Evolutionary conservation across 176 grass and related monocot species (phyloP).

Genomic region (Rhynchospora pubera): DNA sequence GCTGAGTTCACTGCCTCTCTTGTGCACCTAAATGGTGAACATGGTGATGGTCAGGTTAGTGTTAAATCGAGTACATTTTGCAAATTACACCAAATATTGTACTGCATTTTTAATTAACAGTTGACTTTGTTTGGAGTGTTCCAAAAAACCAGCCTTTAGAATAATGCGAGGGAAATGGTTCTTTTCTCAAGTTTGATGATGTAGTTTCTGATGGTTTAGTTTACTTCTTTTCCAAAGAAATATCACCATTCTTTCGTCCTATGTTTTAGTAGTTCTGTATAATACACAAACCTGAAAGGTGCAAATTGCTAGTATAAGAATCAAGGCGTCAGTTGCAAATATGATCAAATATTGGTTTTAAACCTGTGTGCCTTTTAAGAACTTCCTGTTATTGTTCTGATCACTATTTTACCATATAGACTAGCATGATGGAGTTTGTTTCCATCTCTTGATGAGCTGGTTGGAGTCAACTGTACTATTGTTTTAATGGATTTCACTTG

Average conservation of each 20-base stretch:
- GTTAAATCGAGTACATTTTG: background rate
- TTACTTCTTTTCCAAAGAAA: background rate
- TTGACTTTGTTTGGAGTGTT: constrained; percentile 9
- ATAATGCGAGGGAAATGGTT: background rate
- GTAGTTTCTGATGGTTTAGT: background rate
- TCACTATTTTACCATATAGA: background rate
- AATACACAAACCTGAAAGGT: background rate
- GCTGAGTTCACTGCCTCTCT: constrained; percentile 97
- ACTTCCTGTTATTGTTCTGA: background rate
- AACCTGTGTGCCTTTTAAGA: background rate
- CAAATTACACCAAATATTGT: background rate
- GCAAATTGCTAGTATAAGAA: background rate
- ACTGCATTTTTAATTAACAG: background rate
- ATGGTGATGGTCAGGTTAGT: constrained; percentile 95
- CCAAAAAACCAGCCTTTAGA: background rate
- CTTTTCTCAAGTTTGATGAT: background rate
- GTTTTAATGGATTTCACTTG: background rate
- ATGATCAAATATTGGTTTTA: constrained; percentile 12
- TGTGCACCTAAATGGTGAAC: constrained; percentile 89
- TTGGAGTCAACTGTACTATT: background rate
- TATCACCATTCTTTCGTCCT: background rate
- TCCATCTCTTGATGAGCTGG: background rate
- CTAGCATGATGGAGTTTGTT: background rate
- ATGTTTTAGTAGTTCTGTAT: constrained; percentile 14
- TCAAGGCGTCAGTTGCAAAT: constrained; percentile 1